Evolutionary conservation across 2,329 filamentous ascomycete genomes (phyloP).

Genomic region (Cordyceps fumosorosea): DNA sequence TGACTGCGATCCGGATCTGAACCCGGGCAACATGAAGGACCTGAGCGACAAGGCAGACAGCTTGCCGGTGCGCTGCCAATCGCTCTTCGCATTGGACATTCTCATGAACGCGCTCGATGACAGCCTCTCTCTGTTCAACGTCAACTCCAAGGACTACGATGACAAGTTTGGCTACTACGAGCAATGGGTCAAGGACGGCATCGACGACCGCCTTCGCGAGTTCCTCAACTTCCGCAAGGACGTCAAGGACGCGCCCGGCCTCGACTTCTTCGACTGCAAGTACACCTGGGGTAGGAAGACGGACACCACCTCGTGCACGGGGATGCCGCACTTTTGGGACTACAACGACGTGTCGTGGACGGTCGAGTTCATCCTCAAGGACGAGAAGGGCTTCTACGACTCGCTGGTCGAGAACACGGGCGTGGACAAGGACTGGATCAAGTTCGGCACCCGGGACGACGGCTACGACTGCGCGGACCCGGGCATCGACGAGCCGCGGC

Average conservation of each 20-base stretch:
- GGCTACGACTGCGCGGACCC: conserved; percentile 7
- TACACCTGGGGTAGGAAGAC: background rate
- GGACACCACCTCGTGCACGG: background rate
- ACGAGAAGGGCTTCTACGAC: conserved; percentile 17
- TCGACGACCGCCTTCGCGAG: background rate
- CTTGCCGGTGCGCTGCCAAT: background rate
- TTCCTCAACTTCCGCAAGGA: background rate
- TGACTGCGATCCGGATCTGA: no score
- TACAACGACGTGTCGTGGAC: background rate
- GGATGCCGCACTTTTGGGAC: background rate
- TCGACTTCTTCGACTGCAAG: background rate
- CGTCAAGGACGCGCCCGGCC: background rate
- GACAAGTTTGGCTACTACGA: background rate
- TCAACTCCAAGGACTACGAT: background rate
- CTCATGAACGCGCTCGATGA: background rate
- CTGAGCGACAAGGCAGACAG: no score
- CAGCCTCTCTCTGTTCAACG: background rate
- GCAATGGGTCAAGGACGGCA: background rate
- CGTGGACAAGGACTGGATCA: conserved; percentile 7
- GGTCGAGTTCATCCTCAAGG: conserved; percentile 8
- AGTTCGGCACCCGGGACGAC: conserved; percentile 16
- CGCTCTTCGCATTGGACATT: background rate
- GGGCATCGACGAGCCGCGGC: conserved; percentile 5
- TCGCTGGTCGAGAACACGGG: conserved; percentile 16
- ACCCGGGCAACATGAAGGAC: no score